phyloP scores from a whole-genome alignment of 2,329 filamentous ascomycete genomes.

The Verticillium nubilum region DNA sequence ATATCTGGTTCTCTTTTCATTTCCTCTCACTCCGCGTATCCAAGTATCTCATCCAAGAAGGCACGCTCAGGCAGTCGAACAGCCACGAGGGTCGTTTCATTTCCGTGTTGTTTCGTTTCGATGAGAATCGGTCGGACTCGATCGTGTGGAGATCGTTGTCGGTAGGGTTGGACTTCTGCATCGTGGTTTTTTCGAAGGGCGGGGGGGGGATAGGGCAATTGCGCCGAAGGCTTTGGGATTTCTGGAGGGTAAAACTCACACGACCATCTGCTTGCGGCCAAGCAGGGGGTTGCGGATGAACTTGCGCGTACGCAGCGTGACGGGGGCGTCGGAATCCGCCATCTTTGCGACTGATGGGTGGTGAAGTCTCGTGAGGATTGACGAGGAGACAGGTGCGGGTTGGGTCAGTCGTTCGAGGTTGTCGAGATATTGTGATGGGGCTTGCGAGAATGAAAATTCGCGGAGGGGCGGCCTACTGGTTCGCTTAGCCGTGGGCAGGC shows the following conservation, averaged over 20 bases:
- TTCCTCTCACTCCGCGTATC: not conserved
- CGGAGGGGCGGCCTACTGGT: slow-evolving; percentile 6
- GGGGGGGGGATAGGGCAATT: not conserved
- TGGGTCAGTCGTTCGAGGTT: slow-evolving; percentile 10
- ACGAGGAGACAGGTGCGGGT: slow-evolving; percentile 1
- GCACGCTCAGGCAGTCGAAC: not conserved
- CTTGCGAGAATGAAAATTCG: slow-evolving; percentile 9
- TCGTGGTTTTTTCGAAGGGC: not conserved
- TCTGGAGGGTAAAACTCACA: slow-evolving; percentile 62
- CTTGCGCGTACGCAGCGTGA: slow-evolving; percentile 96
- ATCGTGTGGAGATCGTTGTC: not conserved
- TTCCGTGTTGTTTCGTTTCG: not conserved
- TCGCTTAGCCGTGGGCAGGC: slow-evolving; percentile 3
- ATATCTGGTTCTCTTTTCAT: not conserved
- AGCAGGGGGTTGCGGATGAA: slow-evolving; percentile 99
- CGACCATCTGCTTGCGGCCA: slow-evolving; percentile 98
- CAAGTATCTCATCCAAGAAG: not conserved
- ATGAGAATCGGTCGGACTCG: too few species aligned
- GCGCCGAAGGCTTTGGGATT: not conserved
- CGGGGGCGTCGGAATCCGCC: slow-evolving; percentile 75
- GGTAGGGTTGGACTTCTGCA: not conserved
- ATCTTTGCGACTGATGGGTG: slow-evolving; percentile 59
- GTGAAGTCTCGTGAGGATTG: slow-evolving; percentile 19
- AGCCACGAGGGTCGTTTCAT: not conserved
- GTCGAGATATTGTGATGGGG: slow-evolving; percentile 8